Base-by-base conservation (phyloP, 2,329 filamentous ascomycete genomes). In the Colletotrichum abscissum region DNA sequence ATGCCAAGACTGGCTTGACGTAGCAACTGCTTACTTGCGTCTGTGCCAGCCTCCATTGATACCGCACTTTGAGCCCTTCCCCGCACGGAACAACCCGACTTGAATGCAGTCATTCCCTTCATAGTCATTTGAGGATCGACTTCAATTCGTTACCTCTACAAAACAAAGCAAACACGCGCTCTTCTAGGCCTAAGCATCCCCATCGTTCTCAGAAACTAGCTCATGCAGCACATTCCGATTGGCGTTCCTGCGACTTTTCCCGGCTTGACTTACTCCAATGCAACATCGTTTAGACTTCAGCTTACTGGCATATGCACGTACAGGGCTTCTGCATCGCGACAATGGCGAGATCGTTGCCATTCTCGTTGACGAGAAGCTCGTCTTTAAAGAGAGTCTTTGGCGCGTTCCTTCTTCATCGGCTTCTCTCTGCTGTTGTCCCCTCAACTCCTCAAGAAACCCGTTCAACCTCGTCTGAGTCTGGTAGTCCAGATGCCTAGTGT, bases 221-320 rank as follows among this genome's bases (percentile, higher is more conserved):
- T 12, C 26, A 30, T 11, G 16, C 16, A 46, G 19, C 38, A 58
- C 2, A 0, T 70, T 66, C 67, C 67, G 54, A 70, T 70, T 70
- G 62, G 67, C 19, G 22, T 56, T n/a, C 54, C 22, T 55, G 54
- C 42, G 14, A 28, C n/a, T 28, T 33, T 12, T 16, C 26, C 62
- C 30, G 67, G 14, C 49, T 63, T 19, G 38, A 38, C 62, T 66
- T 19, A 49, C 62, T 30, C 24, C 7, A 42, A 9, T 70, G 55
- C 38, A 24, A 70, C 62, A 38, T 70, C 67, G 67, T 55, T 42
- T 60, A 66, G 11, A 55, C 19, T 38, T 16, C 5, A 14, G 62
- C 62, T 66, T n/a, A 70, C 62, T 66, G 38, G 52, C 55, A 66
- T 66, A 70, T 70, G 62, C 67, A 66, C 14, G 67, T 11, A 28